These are phyloP conservation scores for Pseudozyma hubeiensis DNA, from an alignment of 1,284 basidiomycete genomes.

Conservation along the genomic window DNA sequence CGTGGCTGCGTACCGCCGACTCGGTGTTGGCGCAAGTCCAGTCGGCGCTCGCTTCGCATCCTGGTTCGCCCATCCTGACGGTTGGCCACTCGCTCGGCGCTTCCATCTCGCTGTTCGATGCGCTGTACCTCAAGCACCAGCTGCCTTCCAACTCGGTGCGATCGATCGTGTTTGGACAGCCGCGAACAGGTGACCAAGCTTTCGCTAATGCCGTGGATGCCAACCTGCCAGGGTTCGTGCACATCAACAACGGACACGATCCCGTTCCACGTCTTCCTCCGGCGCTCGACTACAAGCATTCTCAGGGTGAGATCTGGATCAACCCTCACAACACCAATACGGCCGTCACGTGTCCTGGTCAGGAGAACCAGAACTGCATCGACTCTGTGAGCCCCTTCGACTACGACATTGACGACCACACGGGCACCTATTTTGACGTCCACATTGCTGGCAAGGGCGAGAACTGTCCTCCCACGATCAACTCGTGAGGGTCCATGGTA, in stretches of 20 bases:
- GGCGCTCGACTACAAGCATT: slow-evolving; percentile 50
- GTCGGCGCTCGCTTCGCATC: slow-evolving; percentile 39
- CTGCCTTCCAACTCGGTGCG: slow-evolving; percentile 29
- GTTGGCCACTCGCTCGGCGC: slow-evolving; percentile 63
- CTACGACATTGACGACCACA: slow-evolving; percentile 52
- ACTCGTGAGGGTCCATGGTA: slow-evolving; percentile 1
- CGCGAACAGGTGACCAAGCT: slow-evolving; percentile 50
- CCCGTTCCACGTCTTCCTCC: slow-evolving; percentile 54
- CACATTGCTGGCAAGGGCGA: slow-evolving; percentile 51
- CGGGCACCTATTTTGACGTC: slow-evolving; percentile 60
- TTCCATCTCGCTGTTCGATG: slow-evolving; percentile 51
- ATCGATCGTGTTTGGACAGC: slow-evolving; percentile 56
- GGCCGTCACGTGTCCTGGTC: slow-evolving; percentile 57
- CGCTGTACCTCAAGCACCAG: slow-evolving; percentile 50
- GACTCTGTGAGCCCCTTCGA: slow-evolving; percentile 33
- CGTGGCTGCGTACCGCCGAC: slow-evolving; percentile 52
- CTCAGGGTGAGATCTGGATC: slow-evolving; percentile 58
- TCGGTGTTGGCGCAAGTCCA: slow-evolving; percentile 45
- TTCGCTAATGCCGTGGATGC: slow-evolving; percentile 55
- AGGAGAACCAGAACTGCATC: slow-evolving; percentile 62
- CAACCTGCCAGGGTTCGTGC: slow-evolving; percentile 47
- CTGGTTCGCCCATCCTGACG: slow-evolving; percentile 41
- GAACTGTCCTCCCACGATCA: slow-evolving; percentile 50
- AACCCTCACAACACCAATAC: slow-evolving; percentile 50
- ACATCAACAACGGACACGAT: slow-evolving; percentile 56